Conservation (phyloP, 2,329 filamentous ascomycete genomes). For the Claviceps paspali region DNA sequence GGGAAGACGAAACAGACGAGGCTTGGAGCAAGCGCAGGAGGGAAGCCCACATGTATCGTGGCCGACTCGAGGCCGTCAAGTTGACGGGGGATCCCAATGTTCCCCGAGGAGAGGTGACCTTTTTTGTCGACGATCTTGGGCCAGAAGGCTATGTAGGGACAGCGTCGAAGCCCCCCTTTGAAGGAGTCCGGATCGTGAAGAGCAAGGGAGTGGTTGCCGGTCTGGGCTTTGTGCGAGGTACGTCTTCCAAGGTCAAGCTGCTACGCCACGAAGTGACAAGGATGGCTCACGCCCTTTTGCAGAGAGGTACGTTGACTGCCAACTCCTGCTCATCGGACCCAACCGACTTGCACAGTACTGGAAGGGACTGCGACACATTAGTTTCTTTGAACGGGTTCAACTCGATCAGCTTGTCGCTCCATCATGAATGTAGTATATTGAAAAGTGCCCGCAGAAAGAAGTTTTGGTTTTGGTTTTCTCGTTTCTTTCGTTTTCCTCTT, state of each 20-base stretch:
- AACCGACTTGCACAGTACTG: constrained; percentile 71
- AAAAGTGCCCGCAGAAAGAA: too few species aligned
- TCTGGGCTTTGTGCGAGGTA: constrained; percentile 56
- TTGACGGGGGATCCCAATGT: constrained; percentile 85
- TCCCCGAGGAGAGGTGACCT: constrained; percentile 71
- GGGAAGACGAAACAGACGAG: constrained; percentile 26
- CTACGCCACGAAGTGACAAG: too few species aligned
- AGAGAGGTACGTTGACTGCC: constrained; percentile 62
- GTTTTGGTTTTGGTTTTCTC: too few species aligned
- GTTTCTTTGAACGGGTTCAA: constrained; percentile 44
- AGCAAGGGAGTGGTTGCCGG: constrained; percentile 66
- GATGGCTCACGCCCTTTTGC: constrained; percentile 1
- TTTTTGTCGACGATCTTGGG: constrained; percentile 65
- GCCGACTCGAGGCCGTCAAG: constrained; percentile 70
- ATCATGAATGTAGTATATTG: too few species aligned
- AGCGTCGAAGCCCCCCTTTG: constrained; percentile 52
- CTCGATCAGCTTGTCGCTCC: constrained; percentile 34
- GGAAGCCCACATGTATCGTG: constrained; percentile 39
- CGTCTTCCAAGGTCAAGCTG: constrained; percentile 15
- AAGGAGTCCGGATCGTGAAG: constrained; percentile 57
- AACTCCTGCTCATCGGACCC: constrained; percentile 66
- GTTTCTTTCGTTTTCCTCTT: too few species aligned
- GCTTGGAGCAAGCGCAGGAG: constrained; percentile 30
- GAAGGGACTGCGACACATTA: constrained; percentile 47
- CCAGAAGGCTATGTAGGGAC: constrained; percentile 46